These are phyloP conservation scores for Penicillium aurantiogriseum DNA, from an alignment of 2,329 filamentous ascomycete species.

Conservation along the genomic window DNA sequence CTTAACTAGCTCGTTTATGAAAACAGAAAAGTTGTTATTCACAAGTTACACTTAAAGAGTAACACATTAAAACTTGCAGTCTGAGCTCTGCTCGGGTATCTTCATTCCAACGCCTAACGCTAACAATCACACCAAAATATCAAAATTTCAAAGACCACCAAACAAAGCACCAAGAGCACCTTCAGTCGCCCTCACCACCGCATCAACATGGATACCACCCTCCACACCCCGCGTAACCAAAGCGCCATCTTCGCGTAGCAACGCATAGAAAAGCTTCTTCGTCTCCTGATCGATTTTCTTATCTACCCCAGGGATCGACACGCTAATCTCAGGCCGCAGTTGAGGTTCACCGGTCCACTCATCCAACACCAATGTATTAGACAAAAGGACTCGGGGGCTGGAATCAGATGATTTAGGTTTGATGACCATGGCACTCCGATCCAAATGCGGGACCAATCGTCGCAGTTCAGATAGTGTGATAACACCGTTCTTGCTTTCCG, in stretches of 20 bases:
- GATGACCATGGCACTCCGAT: conserved; percentile 38
- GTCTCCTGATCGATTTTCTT: conserved; percentile 39
- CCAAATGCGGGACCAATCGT: conserved; percentile 36
- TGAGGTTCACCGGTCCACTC: conserved; percentile 44
- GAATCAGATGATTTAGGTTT: conserved; percentile 13
- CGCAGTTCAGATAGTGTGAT: conserved; percentile 28
- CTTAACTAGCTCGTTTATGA: neutral
- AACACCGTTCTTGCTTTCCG: conserved; percentile 9
- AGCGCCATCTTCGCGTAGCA: conserved; percentile 28
- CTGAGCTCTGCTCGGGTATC: conserved; percentile 10
- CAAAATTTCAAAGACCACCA: conserved; percentile 14
- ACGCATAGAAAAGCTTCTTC: conserved; percentile 39
- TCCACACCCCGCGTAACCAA: conserved; percentile 10
- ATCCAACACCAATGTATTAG: conserved; percentile 37
- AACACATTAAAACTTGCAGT: neutral
- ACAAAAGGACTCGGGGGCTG: conserved; percentile 30
- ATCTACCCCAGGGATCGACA: conserved; percentile 23
- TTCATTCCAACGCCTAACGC: neutral
- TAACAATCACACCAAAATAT: neutral
- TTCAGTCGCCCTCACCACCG: conserved; percentile 37
- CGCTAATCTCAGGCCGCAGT: conserved; percentile 37
- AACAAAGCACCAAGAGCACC: conserved; percentile 38
- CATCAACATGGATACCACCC: conserved; percentile 25
- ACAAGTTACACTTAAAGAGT: neutral
- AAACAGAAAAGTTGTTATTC: neutral